phyloP scores from a whole-genome alignment of 2,329 filamentous ascomycete species.

The Xylaria sp. region DNA sequence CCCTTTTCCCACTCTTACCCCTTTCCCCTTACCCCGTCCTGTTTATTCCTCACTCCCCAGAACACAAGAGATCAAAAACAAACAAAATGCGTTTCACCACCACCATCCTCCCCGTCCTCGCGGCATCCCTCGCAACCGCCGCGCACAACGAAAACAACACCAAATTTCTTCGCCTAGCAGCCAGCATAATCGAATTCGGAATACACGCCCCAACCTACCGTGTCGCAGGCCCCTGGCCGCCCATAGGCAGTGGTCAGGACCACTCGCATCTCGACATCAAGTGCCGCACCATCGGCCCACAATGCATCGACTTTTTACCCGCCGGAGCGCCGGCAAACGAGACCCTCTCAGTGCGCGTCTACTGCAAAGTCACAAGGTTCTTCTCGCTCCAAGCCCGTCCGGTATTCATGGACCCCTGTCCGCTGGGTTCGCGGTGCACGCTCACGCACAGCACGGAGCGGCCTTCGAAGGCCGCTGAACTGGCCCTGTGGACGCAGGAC shows the following conservation, averaged over 20 bases:
- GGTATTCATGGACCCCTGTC: slow-evolving; percentile 10
- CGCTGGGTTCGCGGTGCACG: neutral
- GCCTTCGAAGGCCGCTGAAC: neutral
- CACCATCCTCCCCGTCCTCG: neutral
- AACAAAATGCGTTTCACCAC: neutral
- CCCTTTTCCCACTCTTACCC: neutral
- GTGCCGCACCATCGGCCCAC: neutral
- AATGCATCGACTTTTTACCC: slow-evolving; percentile 11
- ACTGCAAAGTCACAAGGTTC: neutral
- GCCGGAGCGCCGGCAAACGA: neutral
- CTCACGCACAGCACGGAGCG: neutral
- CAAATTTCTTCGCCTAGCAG: neutral
- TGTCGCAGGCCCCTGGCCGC: neutral
- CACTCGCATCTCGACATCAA: neutral
- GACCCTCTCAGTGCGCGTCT: slow-evolving; percentile 12
- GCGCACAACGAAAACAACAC: neutral
- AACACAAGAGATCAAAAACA: too few relatives aligned
- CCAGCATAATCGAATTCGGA: neutral
- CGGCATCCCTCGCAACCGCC: neutral
- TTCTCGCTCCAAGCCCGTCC: neutral
- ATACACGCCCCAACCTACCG: slow-evolving; percentile 12
- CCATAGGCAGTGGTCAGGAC: neutral
- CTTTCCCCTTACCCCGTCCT: neutral
- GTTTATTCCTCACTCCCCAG: neutral
- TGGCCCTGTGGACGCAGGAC: neutral